Evolutionary conservation across 2,329 filamentous ascomycete genomes (phyloP).

Genomic region (Trichoderma asperellum): DNA sequence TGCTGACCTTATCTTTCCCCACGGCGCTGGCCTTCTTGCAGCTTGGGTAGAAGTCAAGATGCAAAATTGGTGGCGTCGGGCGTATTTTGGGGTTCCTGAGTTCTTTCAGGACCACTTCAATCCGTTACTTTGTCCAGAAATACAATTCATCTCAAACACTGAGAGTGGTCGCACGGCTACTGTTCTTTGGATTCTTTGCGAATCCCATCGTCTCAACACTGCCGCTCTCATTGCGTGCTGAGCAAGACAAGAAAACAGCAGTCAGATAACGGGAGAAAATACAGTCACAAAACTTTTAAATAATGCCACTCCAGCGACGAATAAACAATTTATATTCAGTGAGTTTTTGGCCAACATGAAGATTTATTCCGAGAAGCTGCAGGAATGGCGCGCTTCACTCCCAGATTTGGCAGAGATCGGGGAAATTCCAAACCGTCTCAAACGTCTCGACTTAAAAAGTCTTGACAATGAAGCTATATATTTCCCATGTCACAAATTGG

Average conservation of each 20-base stretch:
- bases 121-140: neutral
- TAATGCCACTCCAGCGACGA: neutral
- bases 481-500: neutral
- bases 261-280: neutral
- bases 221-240: constrained; percentile 11
- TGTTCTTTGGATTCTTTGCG: constrained; percentile 12
- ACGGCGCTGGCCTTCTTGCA: neutral
- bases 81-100: constrained; percentile 9
- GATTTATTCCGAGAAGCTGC: neutral
- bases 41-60: constrained; percentile 11
- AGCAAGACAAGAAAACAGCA: neutral
- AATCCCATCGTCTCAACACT: constrained; percentile 9
- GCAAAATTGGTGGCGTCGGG: constrained; percentile 11
- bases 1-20: neutral
- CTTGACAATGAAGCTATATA: neutral
- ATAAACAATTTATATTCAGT: neutral
- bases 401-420: neutral
- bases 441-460: neutral
- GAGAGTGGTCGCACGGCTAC: neutral
- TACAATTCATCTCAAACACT: neutral
- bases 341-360: neutral
- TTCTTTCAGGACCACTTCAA: neutral
- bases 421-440: neutral
- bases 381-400: neutral
- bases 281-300: neutral